Evolutionary conservation across 345 rosid genomes (phyloP).

Genomic region (Reutealis trisperma): DNA sequence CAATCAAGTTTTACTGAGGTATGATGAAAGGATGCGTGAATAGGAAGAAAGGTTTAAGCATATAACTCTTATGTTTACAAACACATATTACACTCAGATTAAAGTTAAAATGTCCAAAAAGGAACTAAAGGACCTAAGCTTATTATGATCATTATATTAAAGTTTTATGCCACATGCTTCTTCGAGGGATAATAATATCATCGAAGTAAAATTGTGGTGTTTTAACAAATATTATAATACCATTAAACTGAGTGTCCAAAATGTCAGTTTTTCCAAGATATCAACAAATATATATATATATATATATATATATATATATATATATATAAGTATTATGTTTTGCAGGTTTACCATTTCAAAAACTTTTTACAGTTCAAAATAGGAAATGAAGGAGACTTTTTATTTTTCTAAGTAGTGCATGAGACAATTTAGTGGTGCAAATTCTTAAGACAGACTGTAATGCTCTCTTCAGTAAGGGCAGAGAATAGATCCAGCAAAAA

Average conservation of each 20-base stretch:
- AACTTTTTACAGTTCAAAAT: background rate
- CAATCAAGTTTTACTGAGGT: conserved; percentile 3
- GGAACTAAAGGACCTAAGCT: conserved; percentile 2
- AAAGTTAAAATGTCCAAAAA: background rate
- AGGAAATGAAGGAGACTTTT: background rate
- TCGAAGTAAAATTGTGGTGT: background rate
- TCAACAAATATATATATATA: too few species aligned
- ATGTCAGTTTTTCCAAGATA: background rate
- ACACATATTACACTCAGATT: too few species aligned
- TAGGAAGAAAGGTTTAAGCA: background rate
- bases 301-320: too few species aligned
- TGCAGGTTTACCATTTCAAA: background rate
- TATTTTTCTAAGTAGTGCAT: background rate
- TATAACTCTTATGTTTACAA: background rate
- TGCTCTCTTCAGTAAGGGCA: background rate
- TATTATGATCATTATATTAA: background rate
- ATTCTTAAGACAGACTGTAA: background rate
- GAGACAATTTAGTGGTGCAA: background rate
- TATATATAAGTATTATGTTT: background rate
- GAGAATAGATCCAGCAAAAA: background rate
- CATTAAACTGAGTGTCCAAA: background rate
- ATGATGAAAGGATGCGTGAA: background rate
- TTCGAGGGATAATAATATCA: background rate
- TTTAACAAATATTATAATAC: conserved; percentile 8
- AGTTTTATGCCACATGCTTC: background rate